Evolutionary conservation across 768 basidiomycete genomes (phyloP).

Genomic region (Rhodotorula toruloides): DNA sequence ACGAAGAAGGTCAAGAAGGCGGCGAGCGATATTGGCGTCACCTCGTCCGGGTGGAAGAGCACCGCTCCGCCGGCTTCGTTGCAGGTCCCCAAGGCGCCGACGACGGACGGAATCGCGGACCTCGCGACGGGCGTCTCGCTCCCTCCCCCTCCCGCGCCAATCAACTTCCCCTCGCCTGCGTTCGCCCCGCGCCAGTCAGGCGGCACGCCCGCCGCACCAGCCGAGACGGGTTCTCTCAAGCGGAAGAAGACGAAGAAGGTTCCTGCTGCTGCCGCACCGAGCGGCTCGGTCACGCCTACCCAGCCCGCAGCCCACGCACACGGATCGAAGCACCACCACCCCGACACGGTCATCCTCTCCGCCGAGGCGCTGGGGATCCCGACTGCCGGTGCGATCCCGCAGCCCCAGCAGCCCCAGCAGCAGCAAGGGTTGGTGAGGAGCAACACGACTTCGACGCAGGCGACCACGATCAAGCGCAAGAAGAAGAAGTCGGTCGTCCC

Average conservation of each 20-base stretch:
- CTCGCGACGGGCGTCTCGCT: conserved; percentile 3
- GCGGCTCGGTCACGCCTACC: neutral
- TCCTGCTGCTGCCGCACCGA: neutral
- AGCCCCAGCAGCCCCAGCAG: too few relatives aligned
- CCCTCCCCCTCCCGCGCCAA: neutral
- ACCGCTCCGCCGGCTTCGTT: neutral
- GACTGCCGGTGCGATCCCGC: too few relatives aligned
- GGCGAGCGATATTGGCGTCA: conserved; percentile 32
- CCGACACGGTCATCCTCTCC: conserved; percentile 29
- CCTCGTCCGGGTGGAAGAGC: conserved; percentile 1
- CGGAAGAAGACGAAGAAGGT: conserved; percentile 27
- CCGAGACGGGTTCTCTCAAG: conserved; percentile 16
- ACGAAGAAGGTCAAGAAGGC: conserved; percentile 30
- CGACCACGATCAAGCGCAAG: conserved; percentile 22
- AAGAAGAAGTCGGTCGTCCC: conserved; percentile 22
- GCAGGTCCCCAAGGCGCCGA: conserved; percentile 5
- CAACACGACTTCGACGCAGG: conserved; percentile 12
- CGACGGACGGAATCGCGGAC: neutral
- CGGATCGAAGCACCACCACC: neutral
- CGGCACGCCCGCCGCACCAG: neutral
- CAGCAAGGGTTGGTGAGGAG: neutral
- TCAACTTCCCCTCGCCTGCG: neutral
- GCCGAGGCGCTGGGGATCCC: conserved; percentile 34
- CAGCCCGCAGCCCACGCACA: neutral
- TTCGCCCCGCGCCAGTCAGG: neutral